Evolutionary conservation across 192 early-diverging fungal genomes (phyloP).

Genomic region (Rhizophagus sp.): DNA sequence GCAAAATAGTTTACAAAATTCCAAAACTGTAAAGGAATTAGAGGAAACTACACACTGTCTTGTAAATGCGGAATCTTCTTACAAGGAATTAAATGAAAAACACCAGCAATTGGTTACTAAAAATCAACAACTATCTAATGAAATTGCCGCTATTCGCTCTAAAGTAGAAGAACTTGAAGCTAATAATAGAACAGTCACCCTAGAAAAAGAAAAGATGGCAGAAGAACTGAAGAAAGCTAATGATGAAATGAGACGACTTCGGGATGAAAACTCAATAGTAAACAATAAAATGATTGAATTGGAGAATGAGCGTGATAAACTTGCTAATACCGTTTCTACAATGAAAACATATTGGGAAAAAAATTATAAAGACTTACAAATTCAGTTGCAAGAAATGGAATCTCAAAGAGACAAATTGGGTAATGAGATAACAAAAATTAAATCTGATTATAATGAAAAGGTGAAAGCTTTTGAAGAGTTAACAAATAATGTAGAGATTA

Average conservation of each 20-base stretch:
- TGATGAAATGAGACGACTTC: neutral
- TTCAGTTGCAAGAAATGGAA: neutral
- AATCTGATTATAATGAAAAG: neutral
- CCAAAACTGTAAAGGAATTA: neutral
- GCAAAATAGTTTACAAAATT: neutral
- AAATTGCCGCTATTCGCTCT: neutral
- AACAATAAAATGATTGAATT: neutral
- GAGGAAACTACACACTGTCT: neutral
- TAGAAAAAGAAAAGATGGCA: neutral
- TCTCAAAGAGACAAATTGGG: conserved; percentile 7
- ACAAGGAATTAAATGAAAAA: neutral
- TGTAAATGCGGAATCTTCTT: neutral
- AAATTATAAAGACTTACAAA: neutral
- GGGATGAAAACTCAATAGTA: neutral
- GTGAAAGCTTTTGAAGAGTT: neutral
- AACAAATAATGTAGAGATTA: neutral
- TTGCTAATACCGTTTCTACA: neutral
- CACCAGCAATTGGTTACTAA: neutral
- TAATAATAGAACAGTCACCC: neutral
- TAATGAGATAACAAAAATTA: neutral
- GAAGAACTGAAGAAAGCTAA: neutral
- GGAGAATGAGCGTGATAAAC: neutral
- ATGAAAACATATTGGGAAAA: conserved; percentile 10
- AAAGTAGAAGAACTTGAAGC: neutral
- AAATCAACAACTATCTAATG: neutral